Conservation (phyloP, 164 flowering plant genomes). For the Buxus sempervirens region DNA sequence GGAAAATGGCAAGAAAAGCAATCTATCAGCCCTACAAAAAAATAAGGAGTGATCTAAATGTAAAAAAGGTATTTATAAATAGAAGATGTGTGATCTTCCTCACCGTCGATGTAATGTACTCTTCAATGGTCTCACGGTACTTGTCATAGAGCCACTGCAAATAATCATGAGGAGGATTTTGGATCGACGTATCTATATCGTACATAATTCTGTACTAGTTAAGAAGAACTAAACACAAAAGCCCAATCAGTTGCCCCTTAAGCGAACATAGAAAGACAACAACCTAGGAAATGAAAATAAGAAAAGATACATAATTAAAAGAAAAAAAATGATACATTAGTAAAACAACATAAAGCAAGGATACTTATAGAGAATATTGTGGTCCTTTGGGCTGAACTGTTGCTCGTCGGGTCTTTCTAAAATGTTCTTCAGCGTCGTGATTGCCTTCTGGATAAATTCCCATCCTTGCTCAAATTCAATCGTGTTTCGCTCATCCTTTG, state of each 20-base stretch:
- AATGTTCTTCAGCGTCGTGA: conserved; percentile 56
- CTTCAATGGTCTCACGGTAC: conserved; percentile 53
- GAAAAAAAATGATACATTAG: background rate
- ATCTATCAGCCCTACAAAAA: background rate
- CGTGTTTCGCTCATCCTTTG: conserved; percentile 42
- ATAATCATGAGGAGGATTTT: conserved; percentile 70
- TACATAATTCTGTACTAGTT: conserved; percentile 49
- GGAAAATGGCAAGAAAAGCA: background rate
- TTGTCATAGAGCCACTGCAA: conserved; percentile 71
- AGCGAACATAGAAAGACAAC: background rate
- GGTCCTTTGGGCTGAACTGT: conserved; percentile 54
- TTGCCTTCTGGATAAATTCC: conserved; percentile 49
- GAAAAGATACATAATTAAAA: background rate
- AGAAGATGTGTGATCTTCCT: conserved; percentile 10
- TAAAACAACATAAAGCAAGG: conserved; percentile 6
- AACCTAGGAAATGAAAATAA: too few relatives aligned
- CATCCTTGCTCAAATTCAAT: conserved; percentile 65
- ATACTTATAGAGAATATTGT: conserved; percentile 71
- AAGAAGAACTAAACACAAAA: background rate
- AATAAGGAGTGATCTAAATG: background rate
- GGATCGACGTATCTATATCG: conserved; percentile 76
- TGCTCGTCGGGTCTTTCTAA: conserved; percentile 50
- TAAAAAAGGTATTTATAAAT: too few relatives aligned
- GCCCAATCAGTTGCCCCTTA: too few relatives aligned
- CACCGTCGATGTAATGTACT: conserved; percentile 57